Conservation (phyloP, 108 stramenopile species). For the Pseudonitzschia multiseries region DNA sequence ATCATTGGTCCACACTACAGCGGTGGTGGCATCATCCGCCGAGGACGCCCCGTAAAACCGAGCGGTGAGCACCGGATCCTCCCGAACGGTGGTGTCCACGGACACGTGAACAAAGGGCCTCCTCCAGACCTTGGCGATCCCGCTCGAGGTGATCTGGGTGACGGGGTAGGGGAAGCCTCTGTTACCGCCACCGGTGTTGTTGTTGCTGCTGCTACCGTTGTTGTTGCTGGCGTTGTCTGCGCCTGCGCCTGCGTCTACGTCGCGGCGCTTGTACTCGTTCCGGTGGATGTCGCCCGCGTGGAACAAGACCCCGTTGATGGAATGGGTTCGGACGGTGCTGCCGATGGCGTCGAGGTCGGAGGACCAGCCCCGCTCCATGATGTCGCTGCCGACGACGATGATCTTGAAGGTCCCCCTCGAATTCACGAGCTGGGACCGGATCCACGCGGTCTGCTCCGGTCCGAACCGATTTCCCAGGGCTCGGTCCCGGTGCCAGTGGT, state of each 20-base stretch:
- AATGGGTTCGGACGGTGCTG: background rate
- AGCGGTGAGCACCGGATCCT: slow-evolving; percentile 22
- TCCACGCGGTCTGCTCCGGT: slow-evolving; percentile 26
- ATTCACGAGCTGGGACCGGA: slow-evolving; percentile 5
- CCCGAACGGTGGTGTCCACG: slow-evolving; percentile 18
- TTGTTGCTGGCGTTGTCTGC: too few relatives aligned
- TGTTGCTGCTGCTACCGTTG: too few relatives aligned
- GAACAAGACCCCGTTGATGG: slow-evolving; percentile 28
- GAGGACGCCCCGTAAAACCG: slow-evolving; percentile 25
- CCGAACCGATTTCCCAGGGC: slow-evolving; percentile 15
- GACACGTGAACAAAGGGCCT: slow-evolving; percentile 23
- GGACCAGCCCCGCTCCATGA: slow-evolving; percentile 16
- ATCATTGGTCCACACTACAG: slow-evolving; percentile 29
- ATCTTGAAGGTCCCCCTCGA: slow-evolving; percentile 30
- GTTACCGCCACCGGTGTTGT: too few relatives aligned
- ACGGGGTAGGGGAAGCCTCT: slow-evolving; percentile 27
- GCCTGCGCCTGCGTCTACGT: too few relatives aligned
- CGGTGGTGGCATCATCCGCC: background rate
- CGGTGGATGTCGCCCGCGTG: slow-evolving; percentile 38
- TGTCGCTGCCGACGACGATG: slow-evolving; percentile 29
- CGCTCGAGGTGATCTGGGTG: slow-evolving; percentile 29
- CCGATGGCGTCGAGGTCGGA: slow-evolving; percentile 24
- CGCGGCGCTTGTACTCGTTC: slow-evolving; percentile 28
- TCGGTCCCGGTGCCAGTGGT: slow-evolving; percentile 29
- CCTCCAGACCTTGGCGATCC: slow-evolving; percentile 31